Evolutionary conservation across 83 land plant species (phyloP).

Genomic region (Picea abies): DNA sequence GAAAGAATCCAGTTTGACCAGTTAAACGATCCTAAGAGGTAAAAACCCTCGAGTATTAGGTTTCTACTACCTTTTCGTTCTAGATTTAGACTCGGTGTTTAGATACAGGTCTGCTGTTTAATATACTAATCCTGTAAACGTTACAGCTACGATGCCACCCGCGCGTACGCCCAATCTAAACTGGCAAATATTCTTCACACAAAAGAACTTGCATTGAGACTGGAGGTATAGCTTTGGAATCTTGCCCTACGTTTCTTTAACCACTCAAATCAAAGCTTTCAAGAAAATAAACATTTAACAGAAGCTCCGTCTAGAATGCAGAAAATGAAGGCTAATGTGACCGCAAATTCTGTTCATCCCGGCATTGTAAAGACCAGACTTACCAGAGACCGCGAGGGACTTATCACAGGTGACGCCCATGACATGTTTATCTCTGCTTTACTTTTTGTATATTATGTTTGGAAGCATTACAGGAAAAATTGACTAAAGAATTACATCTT

Average conservation of each 20-base stretch:
- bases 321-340: slow-evolving; percentile 68
- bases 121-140: neutral
- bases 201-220: slow-evolving; percentile 44
- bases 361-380: slow-evolving; percentile 63
- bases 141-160: slow-evolving; percentile 46
- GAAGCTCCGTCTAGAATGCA: slow-evolving; percentile 7
- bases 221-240: slow-evolving; percentile 30
- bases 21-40: slow-evolving; percentile 28
- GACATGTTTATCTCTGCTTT: neutral
- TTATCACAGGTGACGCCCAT: slow-evolving; percentile 39
- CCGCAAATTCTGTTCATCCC: slow-evolving; percentile 65
- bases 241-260: neutral
- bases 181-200: slow-evolving; percentile 71
- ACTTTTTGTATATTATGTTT: neutral
- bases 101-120: neutral
- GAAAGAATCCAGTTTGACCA: slow-evolving; percentile 38
- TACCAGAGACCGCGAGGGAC: slow-evolving; percentile 64
- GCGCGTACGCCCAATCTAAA: slow-evolving; percentile 68
- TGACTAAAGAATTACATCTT: neutral
- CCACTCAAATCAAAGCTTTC: too few relatives aligned
- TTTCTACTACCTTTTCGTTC: neutral
- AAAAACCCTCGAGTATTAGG: neutral
- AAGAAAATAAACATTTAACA: too few relatives aligned
- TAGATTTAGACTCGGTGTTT: too few relatives aligned
- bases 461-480: neutral